Evolutionary conservation across 306 rosid genomes (phyloP).

Genomic region (Trichosanthes cucumerina): DNA sequence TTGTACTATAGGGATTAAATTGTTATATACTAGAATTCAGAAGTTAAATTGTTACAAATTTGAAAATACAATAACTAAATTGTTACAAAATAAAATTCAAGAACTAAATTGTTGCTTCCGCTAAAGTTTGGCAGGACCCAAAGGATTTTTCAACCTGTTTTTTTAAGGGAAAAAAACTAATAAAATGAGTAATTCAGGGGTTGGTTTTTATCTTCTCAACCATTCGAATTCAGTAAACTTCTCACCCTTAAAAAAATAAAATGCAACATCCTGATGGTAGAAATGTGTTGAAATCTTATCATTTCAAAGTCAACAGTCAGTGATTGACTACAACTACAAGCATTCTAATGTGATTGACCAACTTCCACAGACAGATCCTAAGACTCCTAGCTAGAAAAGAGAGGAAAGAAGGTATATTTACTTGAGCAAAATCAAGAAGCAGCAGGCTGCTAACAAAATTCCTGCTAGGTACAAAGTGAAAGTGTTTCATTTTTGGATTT

Average conservation of each 20-base stretch:
- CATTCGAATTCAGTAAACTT: neutral
- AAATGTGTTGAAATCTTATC: neutral
- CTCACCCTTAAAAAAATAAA: neutral
- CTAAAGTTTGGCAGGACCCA: too few species aligned
- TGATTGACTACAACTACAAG: neutral
- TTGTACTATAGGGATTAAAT: too few species aligned
- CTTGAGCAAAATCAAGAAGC: neutral
- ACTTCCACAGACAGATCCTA: neutral
- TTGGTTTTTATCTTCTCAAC: neutral
- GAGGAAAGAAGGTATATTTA: neutral
- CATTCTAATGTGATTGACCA: neutral
- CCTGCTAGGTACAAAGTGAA: conserved; percentile 1
- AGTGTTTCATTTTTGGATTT: conserved; percentile 17
- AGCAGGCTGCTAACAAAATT: conserved; percentile 10
- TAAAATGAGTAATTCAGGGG: neutral
- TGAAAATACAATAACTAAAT: too few species aligned
- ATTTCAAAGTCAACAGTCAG: neutral
- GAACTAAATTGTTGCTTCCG: too few species aligned
- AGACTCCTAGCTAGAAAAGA: neutral
- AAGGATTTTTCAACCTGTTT: too few species aligned
- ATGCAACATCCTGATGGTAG: neutral
- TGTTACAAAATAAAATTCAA: too few species aligned
- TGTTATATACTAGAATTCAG: too few species aligned
- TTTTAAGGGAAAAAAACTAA: too few species aligned
- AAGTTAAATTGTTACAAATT: too few species aligned